These are phyloP conservation scores for Papiliotrema fonsecae DNA, from an alignment of 1,284 basidiomycete species.

Conservation along the genomic window DNA sequence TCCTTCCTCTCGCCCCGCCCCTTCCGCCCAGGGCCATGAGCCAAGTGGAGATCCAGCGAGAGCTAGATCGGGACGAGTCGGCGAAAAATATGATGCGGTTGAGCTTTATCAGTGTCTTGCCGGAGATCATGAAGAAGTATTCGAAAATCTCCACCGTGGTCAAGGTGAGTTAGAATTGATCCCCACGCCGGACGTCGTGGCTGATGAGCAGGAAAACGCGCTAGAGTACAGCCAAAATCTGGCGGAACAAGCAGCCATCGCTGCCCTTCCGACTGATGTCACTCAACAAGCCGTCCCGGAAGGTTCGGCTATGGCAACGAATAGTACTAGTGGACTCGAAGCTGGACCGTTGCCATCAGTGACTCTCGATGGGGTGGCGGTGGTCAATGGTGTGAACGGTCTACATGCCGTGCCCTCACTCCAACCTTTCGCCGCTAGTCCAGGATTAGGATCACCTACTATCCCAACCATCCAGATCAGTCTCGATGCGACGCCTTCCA, in stretches of 20 bases:
- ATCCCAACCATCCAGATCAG: not conserved
- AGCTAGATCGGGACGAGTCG: slow-evolving; percentile 74
- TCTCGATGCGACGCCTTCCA: not conserved
- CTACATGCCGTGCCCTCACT: too few relatives aligned
- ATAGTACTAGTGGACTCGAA: too few relatives aligned
- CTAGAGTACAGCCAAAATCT: too few relatives aligned
- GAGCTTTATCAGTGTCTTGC: slow-evolving; percentile 77
- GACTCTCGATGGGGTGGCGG: too few relatives aligned
- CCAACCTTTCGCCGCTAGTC: too few relatives aligned
- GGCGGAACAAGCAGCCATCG: too few relatives aligned
- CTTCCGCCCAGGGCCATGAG: slow-evolving; percentile 78
- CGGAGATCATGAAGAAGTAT: slow-evolving; percentile 87
- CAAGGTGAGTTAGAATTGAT: slow-evolving; percentile 52
- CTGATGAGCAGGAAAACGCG: not conserved
- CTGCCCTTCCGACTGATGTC: too few relatives aligned
- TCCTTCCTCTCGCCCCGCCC: slow-evolving; percentile 82
- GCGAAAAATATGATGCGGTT: slow-evolving; percentile 80
- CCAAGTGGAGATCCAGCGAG: slow-evolving; percentile 73
- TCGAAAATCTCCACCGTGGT: slow-evolving; percentile 83
- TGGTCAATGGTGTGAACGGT: too few relatives aligned
- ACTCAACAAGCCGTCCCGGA: too few relatives aligned
- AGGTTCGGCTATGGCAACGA: too few relatives aligned
- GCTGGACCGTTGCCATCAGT: too few relatives aligned
- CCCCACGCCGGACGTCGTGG: too few relatives aligned
- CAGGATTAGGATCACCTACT: slow-evolving; percentile 1